A percentile compares a stretch with the other conserved stretches of the same genome.
phyloP scores from a whole-genome alignment of 2,329 filamentous ascomycete species.

The Ceratocystis colombiana region DNA sequence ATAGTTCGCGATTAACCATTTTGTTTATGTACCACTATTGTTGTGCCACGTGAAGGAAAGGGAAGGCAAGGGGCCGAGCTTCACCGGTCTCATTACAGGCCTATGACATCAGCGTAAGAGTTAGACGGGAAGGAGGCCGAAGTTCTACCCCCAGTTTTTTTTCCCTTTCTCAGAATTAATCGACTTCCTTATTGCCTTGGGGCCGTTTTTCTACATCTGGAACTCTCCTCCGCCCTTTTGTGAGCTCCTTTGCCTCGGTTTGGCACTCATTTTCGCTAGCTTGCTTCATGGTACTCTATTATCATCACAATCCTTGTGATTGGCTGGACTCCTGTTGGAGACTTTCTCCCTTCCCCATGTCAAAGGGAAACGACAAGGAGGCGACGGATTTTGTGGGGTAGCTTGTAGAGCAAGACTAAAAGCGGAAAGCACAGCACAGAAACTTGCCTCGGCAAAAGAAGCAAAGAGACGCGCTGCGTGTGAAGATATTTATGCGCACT shows the following conservation, averaged over 20 bases:
- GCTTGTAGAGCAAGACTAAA: not conserved
- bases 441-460: slow-evolving; percentile 2
- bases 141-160: not conserved
- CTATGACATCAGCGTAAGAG: not conserved
- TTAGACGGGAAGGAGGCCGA: no score
- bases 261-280: not conserved
- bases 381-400: not conserved
- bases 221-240: not conserved
- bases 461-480: not conserved
- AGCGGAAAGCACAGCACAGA: not conserved
- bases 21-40: not conserved
- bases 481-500: not conserved
- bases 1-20: no score
- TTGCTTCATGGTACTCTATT: not conserved
- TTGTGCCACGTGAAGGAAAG: not conserved
- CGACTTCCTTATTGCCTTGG: not conserved
- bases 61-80: not conserved
- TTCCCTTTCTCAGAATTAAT: not conserved
- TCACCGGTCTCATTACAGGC: not conserved
- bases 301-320: not conserved
- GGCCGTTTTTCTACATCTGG: no score
- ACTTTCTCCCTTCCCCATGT: no score
- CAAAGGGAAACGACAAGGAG: not conserved
- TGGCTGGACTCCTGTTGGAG: not conserved
- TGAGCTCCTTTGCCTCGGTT: not conserved